Evolutionary conservation across 1,139 yeast species (phyloP), one percentile per base, ranked within the genome.

Genomic region (Taphrina pruni): DNA sequence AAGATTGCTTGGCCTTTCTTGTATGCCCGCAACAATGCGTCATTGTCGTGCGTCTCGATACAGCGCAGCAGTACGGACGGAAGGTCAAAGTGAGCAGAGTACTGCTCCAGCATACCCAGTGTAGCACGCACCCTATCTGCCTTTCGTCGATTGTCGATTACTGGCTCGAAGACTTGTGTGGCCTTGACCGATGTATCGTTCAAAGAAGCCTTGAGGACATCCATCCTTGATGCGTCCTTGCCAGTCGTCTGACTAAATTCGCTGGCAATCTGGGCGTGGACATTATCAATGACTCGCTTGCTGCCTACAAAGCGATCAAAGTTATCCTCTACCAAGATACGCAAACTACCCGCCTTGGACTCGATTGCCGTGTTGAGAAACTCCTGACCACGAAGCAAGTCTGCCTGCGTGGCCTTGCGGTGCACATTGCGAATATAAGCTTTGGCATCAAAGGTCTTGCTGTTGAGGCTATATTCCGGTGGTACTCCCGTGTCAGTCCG

Each of bases 301-400:
- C 93, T 86, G 74, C 87, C 85, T 64, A 93, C 89, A 73, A 92
- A 91, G 73, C 85, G 83, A 69, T 86, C 85, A 76, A 87, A 92
- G 76, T 93, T 94, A 35, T 85, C 83, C 74, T 89, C 90, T 7
- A 93, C 89, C 45, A 89, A 84, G 17, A 79, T 79, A 72, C 87
- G 85, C 75, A 93, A 80, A 65, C 88, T 88, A 12, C 83, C 82
- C n/a, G 90, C 86, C 74, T 88, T 89, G 32, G 85, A 81, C 21
- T 85, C 83, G 45, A 93, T 86, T 39, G 86, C 85, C 39, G 78
- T 76, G 73, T 90, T 92, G 70, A 93, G 80, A 65, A 79, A 82
- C 50, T 81, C 83, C 70, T 91, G 81, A 1, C 91, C 86, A 9
- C 79, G 76, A 41, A 82, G 80, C 72, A 92, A 81, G 51, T 88